Base-by-base conservation (phyloP, 108 stramenopile species). In the Chaetoceros tenuissimus region DNA sequence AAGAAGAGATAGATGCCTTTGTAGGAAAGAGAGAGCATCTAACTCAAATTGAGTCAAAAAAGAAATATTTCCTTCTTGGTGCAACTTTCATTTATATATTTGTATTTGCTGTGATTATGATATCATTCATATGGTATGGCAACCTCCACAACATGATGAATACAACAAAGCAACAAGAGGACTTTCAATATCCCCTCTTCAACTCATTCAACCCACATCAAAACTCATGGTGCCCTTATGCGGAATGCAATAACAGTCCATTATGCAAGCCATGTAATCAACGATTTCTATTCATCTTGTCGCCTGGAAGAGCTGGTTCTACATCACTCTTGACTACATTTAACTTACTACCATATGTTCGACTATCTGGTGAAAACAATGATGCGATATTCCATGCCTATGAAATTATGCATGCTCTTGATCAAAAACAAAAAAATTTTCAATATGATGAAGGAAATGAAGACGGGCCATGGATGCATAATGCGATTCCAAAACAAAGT, bases 181-280 rank as follows among this genome's bases (percentile, higher is more conserved):
- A n/a, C n/a, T n/a, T n/a, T n/a, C n/a, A n/a, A n/a, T n/a, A n/a
- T n/a, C n/a, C n/a, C n/a, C 34, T 13, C 34, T 40, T 40, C 13
- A 40, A 40, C 34, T 10, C 5, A 13, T 10, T 13, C 8, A 40
- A 40, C 13, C 34, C 34, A 40, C 13, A 10, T 13, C 5, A 54
- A 27, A 3, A 5, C 10, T 54, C 24, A 21, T 66, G 64, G 64
- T 66, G 64, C 19, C 64, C 64, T 18, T 20, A 7, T 51, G 64
- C 64, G 16, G 20, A 10, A 1, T 66, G 64, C 22, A 26, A 29
- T 20, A 57, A 59, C 27, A 66, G 55, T 18, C 46, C 56, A 18
- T 2, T 59, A 53, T 59, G 59, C 7, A 23, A 19, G 20, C 59
- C 59, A 19, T 59, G 59, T 28, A n/a, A 19, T 2, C 49, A 53